Conservation (phyloP, 139 green algal genomes). For the Chlorella sp. region DNA sequence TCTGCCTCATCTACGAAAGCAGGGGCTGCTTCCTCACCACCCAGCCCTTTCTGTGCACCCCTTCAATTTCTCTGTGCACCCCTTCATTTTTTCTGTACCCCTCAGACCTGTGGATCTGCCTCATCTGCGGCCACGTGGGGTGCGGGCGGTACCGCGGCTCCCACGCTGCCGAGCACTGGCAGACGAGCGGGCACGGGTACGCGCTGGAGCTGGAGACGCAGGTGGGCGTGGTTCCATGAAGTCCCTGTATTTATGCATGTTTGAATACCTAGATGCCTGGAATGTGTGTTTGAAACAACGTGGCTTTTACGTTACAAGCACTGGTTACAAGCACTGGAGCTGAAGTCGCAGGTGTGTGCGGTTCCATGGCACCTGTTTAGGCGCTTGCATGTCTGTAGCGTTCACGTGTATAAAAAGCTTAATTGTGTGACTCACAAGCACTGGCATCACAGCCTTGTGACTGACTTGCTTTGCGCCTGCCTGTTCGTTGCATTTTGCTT, state of each 20-base stretch:
- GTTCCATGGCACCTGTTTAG: too few species aligned
- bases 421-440: too few species aligned
- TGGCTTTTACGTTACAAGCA: too few species aligned
- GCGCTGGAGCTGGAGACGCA: conserved; percentile 94
- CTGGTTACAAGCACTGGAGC: conserved; percentile 94
- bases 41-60: not conserved
- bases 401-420: too few species aligned
- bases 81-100: not conserved
- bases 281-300: too few species aligned
- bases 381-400: too few species aligned
- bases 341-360: conserved; percentile 77
- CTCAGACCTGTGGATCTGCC: conserved; percentile 96
- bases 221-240: not conserved
- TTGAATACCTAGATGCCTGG: too few species aligned
- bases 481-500: too few species aligned
- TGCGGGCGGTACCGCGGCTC: conserved; percentile 89
- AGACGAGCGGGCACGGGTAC: conserved; percentile 89
- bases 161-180: conserved; percentile 90
- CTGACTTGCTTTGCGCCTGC: too few species aligned
- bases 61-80: not conserved
- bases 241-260: too few species aligned
- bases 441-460: too few species aligned
- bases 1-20: conserved; percentile 93
- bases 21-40: not conserved
- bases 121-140: conserved; percentile 97